Base-by-base conservation (phyloP, 1,139 yeast genomes). In the Geotrichum siamense region DNA sequence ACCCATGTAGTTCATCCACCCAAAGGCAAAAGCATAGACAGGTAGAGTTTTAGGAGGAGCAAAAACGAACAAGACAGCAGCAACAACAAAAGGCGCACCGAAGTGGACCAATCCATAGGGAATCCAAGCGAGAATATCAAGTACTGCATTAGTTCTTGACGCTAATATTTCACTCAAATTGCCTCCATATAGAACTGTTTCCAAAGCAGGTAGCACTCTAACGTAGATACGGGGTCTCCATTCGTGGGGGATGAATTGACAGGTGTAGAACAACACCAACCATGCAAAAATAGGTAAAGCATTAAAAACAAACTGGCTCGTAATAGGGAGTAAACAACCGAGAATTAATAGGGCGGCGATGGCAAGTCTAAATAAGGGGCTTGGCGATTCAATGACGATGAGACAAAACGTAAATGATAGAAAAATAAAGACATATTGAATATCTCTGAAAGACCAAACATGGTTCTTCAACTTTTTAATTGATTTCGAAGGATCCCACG, bases 71-170 rank as follows among this genome's bases (percentile, higher is more conserved):
- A 87, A 68, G 45, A 87, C 63, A 4, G 73, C 76, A 0, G 97
- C 93, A 43, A 86, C 86, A 9, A 91, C 75, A 61, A 89, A 86
- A 3, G 99, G 98, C 20, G 87, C 78, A 28, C 83, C 78, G 59
- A 86, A 93, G 66, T 91, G 99, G 53, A 85, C 72, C 21, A 91
- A 62, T 4, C 98, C 98, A 62, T 91, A 91, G 2, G 99, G 99
- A 44, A 93, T 65, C 97, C 97, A 91, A 6, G 97, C 96, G 41
- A 86, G 59, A 21, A 91, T 69, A 61, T 91, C 99, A 47, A 87
- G 70, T 5, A 78, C 57, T 2, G 82, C 63, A 51, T 73, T 76
- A 26, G 85, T 80, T 16, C 79, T 69, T 2, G 93, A 75, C 1
- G 97, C 94, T 56, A 91, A 72, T 29, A 91, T 80, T 57, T 83